Conservation (phyloP, 73 alveolate species). For the Tetrahymena borealis region DNA sequence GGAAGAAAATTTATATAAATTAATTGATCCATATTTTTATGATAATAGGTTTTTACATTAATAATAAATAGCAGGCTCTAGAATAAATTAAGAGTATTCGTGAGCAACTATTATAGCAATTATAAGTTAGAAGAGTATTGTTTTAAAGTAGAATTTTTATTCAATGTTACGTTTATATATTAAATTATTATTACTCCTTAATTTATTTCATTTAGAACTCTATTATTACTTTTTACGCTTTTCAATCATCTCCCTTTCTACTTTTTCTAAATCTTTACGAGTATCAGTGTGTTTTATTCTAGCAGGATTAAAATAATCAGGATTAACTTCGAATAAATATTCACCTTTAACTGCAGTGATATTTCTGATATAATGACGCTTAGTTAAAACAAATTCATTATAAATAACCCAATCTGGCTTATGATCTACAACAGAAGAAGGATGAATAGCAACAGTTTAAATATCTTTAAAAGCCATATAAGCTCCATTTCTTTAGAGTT, state of each 20-base stretch:
- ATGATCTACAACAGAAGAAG: slow-evolving; percentile 90
- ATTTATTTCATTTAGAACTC: neutral
- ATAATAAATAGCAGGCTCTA: too few relatives aligned
- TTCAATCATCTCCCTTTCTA: slow-evolving; percentile 12
- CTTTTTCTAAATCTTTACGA: slow-evolving; percentile 30
- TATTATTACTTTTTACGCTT: neutral
- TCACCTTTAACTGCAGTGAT: slow-evolving; percentile 91
- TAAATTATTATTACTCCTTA: neutral
- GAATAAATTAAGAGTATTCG: too few relatives aligned
- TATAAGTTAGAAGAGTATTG: too few relatives aligned
- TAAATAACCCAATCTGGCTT: slow-evolving; percentile 97
- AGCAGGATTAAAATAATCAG: slow-evolving; percentile 89
- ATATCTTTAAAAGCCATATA: slow-evolving; percentile 95
- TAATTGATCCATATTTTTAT: too few relatives aligned
- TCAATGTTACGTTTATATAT: too few relatives aligned
- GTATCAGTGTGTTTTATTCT: slow-evolving; percentile 39
- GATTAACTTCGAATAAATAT: slow-evolving; percentile 92
- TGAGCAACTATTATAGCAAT: too few relatives aligned
- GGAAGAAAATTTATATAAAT: too few relatives aligned
- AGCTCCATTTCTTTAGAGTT: slow-evolving; percentile 86
- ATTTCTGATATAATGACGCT: slow-evolving; percentile 95
- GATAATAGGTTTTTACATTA: too few relatives aligned
- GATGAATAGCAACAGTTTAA: slow-evolving; percentile 96
- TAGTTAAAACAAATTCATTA: slow-evolving; percentile 96
- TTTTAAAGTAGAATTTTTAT: too few relatives aligned